A percentile compares a stretch with the other conserved stretches of the same genome.
Evolutionary conservation across 1,139 yeast species (phyloP).

Genomic region (Blastobotrys capitulatus): DNA sequence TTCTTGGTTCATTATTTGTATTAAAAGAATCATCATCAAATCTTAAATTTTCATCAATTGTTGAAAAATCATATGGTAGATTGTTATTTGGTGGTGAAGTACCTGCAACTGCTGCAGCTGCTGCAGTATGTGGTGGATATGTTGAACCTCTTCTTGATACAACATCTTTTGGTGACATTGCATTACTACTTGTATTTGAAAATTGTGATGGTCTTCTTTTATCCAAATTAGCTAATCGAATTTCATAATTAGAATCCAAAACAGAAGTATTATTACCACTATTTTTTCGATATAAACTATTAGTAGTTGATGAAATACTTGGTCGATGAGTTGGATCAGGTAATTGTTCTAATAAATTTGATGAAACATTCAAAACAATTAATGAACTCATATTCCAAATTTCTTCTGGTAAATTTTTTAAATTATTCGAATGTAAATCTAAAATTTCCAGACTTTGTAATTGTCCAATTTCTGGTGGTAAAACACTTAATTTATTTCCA

Average conservation of each 20-base stretch:
- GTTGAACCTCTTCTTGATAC: slow-evolving; percentile 20
- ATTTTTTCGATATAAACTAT: not conserved
- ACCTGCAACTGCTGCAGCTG: slow-evolving; percentile 4
- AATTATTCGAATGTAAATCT: slow-evolving; percentile 82
- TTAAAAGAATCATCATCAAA: not conserved
- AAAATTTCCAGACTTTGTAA: slow-evolving; percentile 58
- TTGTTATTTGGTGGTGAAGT: slow-evolving; percentile 1
- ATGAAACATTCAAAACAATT: slow-evolving; percentile 64
- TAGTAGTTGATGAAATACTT: slow-evolving; percentile 16
- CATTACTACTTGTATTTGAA: slow-evolving; percentile 18
- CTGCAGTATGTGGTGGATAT: slow-evolving; percentile 11
- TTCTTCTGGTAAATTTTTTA: slow-evolving; percentile 62
- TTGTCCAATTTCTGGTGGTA: slow-evolving; percentile 66
- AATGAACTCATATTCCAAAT: slow-evolving; percentile 61
- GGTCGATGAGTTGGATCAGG: slow-evolving; percentile 41
- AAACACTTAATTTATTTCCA: slow-evolving; percentile 64
- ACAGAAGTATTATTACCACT: slow-evolving; percentile 6
- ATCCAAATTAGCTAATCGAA: slow-evolving; percentile 12
- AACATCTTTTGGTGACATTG: slow-evolving; percentile 25
- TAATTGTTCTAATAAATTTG: slow-evolving; percentile 65
- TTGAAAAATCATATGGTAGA: not conserved
- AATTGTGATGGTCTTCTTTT: slow-evolving; percentile 22
- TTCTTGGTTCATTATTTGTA: not conserved
- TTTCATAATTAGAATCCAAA: slow-evolving; percentile 18
- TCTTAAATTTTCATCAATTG: slow-evolving; percentile 4